phyloP scores from a whole-genome alignment of 768 basidiomycete genomes.

The Boletus fagicola region DNA sequence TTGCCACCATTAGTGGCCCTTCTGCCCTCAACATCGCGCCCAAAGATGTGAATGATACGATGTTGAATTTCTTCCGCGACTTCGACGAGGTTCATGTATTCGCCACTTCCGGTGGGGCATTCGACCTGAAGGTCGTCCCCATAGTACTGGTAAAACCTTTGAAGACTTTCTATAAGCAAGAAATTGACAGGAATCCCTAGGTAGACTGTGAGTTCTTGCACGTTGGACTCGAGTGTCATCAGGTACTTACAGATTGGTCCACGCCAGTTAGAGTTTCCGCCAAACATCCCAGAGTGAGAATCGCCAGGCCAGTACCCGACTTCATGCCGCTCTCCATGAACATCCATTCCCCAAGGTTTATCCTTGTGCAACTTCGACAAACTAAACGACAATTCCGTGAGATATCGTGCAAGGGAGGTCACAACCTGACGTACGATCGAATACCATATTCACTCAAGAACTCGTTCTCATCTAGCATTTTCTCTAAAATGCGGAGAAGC shows the following conservation, averaged over 20 bases:
- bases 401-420: background rate
- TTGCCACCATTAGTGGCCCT: slow-evolving; percentile 93
- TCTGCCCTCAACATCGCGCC: slow-evolving; percentile 82
- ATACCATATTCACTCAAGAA: slow-evolving; percentile 96
- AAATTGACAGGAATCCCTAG: slow-evolving; percentile 96
- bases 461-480: slow-evolving; percentile 97
- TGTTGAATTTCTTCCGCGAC: slow-evolving; percentile 99
- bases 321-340: slow-evolving; percentile 88
- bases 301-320: slow-evolving; percentile 99
- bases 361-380: slow-evolving; percentile 89
- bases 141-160: slow-evolving; percentile 97
- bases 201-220: background rate
- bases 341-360: slow-evolving; percentile 92
- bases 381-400: slow-evolving; percentile 39
- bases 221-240: background rate
- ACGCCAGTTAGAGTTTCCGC: slow-evolving; percentile 97
- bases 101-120: slow-evolving; percentile 96
- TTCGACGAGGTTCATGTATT: slow-evolving; percentile 91
- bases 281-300: slow-evolving; percentile 96
- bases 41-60: slow-evolving; percentile 97
- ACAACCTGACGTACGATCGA: slow-evolving; percentile 68
- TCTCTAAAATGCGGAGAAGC: slow-evolving; percentile 81
- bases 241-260: slow-evolving; percentile 74
- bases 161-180: slow-evolving; percentile 91
- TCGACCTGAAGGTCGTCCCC: slow-evolving; percentile 91